phyloP scores from a whole-genome alignment of 1,284 basidiomycete species.

The Uromyces viciae-fabae region DNA sequence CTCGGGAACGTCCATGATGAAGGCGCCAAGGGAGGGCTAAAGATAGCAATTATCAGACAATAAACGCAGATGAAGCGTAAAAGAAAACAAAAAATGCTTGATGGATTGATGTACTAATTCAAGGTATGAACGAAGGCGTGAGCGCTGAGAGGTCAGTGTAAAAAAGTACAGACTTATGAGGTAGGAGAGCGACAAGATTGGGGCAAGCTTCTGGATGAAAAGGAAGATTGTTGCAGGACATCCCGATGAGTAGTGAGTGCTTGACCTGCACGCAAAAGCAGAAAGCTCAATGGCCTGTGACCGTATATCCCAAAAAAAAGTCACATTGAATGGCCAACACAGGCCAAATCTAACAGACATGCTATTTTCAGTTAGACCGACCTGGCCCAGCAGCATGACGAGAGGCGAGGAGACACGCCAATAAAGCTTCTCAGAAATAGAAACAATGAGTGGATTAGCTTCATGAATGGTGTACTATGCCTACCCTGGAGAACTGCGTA shows the following conservation, averaged over 20 bases:
- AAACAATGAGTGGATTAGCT: not conserved
- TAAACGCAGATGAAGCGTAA: conserved; percentile 11
- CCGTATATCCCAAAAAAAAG: not conserved
- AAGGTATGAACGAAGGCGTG: conserved; percentile 26
- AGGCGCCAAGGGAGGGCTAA: conserved; percentile 14
- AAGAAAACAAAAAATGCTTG: conserved; percentile 12
- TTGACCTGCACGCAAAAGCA: not conserved
- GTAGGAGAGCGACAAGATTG: not conserved
- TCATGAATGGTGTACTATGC: no score
- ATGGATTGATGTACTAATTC: conserved; percentile 27
- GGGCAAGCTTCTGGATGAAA: not conserved
- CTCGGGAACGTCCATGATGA: conserved; percentile 25
- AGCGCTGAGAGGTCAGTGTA: conserved; percentile 30
- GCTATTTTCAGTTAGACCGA: conserved; percentile 14
- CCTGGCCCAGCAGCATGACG: conserved; percentile 14
- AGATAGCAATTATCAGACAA: conserved; percentile 19
- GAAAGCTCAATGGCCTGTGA: not conserved
- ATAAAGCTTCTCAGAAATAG: not conserved
- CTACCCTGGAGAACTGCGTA: no score
- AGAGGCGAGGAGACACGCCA: conserved; percentile 15
- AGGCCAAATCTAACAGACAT: not conserved
- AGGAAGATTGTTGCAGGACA: conserved; percentile 14
- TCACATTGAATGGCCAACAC: not conserved
- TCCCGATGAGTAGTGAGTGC: not conserved
- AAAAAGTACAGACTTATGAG: conserved; percentile 27